Percentiles rank a stretch among this genome's conserved stretches.
Evolutionary conservation across 495 filamentous ascomycete species (phyloP).

Genomic region (Xylaria flabelliformis): DNA sequence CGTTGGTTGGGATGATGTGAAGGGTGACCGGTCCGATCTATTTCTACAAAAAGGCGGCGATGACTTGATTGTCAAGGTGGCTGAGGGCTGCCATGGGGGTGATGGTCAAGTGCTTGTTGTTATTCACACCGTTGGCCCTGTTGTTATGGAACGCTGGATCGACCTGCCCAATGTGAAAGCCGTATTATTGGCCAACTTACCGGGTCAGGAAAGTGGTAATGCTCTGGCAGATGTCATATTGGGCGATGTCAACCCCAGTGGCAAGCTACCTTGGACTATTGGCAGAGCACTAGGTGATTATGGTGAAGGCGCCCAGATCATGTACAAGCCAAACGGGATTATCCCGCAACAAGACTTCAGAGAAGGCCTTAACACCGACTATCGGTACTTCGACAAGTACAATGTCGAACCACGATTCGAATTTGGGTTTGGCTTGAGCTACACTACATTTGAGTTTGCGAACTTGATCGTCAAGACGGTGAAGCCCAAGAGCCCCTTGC

Average conservation of each 20-base stretch:
- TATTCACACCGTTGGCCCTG: slow-evolving; percentile 90
- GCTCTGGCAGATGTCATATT: slow-evolving; percentile 85
- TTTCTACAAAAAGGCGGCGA: slow-evolving; percentile 80
- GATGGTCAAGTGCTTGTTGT: slow-evolving; percentile 78
- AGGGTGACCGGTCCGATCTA: slow-evolving; percentile 85
- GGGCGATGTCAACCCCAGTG: slow-evolving; percentile 83
- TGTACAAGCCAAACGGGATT: slow-evolving; percentile 74
- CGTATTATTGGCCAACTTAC: slow-evolving; percentile 84
- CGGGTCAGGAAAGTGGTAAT: slow-evolving; percentile 89
- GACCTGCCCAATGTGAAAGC: slow-evolving; percentile 79
- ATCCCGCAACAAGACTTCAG: slow-evolving; percentile 85
- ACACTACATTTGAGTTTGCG: slow-evolving; percentile 79
- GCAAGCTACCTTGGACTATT: slow-evolving; percentile 89
- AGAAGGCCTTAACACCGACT: slow-evolving; percentile 87
- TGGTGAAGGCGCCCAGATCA: slow-evolving; percentile 75
- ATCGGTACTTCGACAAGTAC: slow-evolving; percentile 85
- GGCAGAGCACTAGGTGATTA: slow-evolving; percentile 83
- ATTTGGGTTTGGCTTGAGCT: slow-evolving; percentile 81
- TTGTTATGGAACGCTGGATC: slow-evolving; percentile 84
- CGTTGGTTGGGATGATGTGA: slow-evolving; percentile 64
- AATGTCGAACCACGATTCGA: slow-evolving; percentile 71
- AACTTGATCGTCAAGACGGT: slow-evolving; percentile 61
- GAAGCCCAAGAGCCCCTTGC: slow-evolving; percentile 65
- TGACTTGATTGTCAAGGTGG: slow-evolving; percentile 72
- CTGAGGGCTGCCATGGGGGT: slow-evolving; percentile 69